Base-by-base conservation (phyloP, 176 grass and related monocot genomes). In the Eleusine coracana region DNA sequence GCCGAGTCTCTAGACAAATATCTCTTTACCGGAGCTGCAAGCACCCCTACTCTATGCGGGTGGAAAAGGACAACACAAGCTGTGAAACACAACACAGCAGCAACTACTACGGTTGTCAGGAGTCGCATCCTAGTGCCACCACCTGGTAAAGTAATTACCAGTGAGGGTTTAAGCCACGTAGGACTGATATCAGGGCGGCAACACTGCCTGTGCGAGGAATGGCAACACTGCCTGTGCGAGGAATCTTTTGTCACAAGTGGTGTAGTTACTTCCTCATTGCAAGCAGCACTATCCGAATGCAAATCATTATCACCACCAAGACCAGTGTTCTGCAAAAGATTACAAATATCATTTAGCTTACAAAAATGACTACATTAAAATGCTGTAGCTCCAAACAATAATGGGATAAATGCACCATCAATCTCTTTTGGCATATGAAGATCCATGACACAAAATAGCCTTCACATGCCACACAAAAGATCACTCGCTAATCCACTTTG, bases 51-150 rank as follows among this genome's bases (percentile, higher is more conserved):
- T 80, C 89, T 89, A 39, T 76, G 83, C 0, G 93, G 97, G 71
- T 99, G 97, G 69, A 96, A 83, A 62, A 99, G 83, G 15, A 87
- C 91, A 77, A 89, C 73, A 75, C 93, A 99, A 7, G 93, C 91
- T 27, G 87, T 70, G 29, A 99, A 86, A 78, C 97, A 99, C 65
- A 92, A 52, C n/a, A 99, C 73, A 76, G 89, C 89, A 78, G 83
- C 70, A 70, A 94, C 74, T 27, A 82, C 36, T 48, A 90, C 41
- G 40, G 89, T 80, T 15, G 75, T 55, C n/a, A 75, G 70, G 73
- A 92, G 50, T 16, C 86, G 82, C 18, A 68, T 86, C 76, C 81
- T 96, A 25, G 73, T 87, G 15, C 66, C 68, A 79, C 87, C 89
- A 36, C 73, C 64, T 31, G 91, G 88, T 39, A 87, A 87, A 36